A percentile compares a stretch with the other conserved stretches of the same genome.
These are phyloP conservation scores for Tricholoma furcatifolium DNA, from an alignment of 768 basidiomycete species.

Conservation along the genomic window DNA sequence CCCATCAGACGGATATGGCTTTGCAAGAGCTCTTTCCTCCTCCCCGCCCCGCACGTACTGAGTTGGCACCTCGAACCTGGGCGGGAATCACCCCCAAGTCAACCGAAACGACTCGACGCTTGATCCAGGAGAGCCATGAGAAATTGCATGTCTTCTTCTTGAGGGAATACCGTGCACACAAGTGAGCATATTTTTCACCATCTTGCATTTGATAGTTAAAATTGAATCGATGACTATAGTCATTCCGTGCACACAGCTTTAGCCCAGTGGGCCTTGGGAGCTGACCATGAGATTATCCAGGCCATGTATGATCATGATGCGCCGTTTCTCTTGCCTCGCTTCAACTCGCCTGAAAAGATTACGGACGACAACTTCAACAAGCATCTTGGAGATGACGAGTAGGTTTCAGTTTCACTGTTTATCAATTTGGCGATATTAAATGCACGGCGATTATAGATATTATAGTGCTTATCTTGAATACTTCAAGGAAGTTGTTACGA, in stretches of 20 bases:
- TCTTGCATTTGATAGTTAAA: too few relatives aligned
- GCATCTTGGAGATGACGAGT: slow-evolving; percentile 57
- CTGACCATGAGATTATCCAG: slow-evolving; percentile 25
- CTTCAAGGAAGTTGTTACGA: slow-evolving; percentile 39
- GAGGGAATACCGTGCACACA: slow-evolving; percentile 41
- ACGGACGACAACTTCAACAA: slow-evolving; percentile 45
- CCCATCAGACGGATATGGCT: too few relatives aligned
- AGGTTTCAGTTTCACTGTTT: slow-evolving; percentile 11
- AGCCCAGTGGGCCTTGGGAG: slow-evolving; percentile 25
- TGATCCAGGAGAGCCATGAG: slow-evolving; percentile 48
- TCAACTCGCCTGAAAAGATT: slow-evolving; percentile 41
- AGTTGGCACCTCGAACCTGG: slow-evolving; percentile 25
- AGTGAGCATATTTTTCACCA: slow-evolving; percentile 29
- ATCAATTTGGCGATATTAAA: background rate
- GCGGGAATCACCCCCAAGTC: slow-evolving; percentile 35
- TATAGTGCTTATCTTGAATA: slow-evolving; percentile 52
- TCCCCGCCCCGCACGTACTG: slow-evolving; percentile 23
- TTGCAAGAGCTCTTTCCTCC: slow-evolving; percentile 26
- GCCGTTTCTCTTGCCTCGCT: slow-evolving; percentile 30
- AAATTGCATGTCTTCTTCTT: slow-evolving; percentile 51
- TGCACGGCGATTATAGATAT: slow-evolving; percentile 35
- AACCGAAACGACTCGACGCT: slow-evolving; percentile 21
- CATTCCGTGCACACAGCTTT: slow-evolving; percentile 25
- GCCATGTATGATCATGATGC: slow-evolving; percentile 32
- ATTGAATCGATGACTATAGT: slow-evolving; percentile 8